Conservation (phyloP, 2,329 filamentous ascomycete species). For the Penicillium palitans region DNA sequence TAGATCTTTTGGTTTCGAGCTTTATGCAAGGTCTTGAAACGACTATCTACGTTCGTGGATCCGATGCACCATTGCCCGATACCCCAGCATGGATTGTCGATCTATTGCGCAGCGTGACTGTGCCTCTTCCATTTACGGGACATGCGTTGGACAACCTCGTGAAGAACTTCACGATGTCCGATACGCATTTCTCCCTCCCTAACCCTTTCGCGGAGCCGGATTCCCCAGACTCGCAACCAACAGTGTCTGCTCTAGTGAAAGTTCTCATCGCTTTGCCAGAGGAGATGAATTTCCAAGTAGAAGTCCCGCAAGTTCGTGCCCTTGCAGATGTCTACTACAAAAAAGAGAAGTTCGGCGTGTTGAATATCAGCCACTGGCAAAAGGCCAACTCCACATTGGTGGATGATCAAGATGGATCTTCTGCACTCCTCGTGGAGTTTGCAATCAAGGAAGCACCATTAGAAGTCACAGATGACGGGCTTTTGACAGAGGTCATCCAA, state of each 20-base stretch:
- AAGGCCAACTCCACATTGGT: conserved; percentile 75
- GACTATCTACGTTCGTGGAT: conserved; percentile 80
- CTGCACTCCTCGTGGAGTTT: conserved; percentile 71
- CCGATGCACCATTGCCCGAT: conserved; percentile 62
- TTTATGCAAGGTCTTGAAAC: conserved; percentile 80
- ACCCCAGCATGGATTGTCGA: conserved; percentile 82
- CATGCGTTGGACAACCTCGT: conserved; percentile 79
- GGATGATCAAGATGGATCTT: conserved; percentile 58
- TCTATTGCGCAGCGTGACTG: conserved; percentile 75
- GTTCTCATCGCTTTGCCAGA: conserved; percentile 77
- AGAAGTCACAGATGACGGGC: conserved; percentile 74
- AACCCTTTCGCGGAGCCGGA: conserved; percentile 75
- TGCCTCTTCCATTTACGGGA: conserved; percentile 82
- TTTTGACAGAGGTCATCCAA: conserved; percentile 80
- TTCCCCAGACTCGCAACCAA: conserved; percentile 70
- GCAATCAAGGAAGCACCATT: conserved; percentile 76
- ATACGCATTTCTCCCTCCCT: conserved; percentile 84
- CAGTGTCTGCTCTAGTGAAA: conserved; percentile 78
- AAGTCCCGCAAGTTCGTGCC: conserved; percentile 74
- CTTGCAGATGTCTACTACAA: conserved; percentile 79
- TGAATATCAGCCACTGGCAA: conserved; percentile 82
- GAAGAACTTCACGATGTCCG: conserved; percentile 79
- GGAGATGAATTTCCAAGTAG: conserved; percentile 82
- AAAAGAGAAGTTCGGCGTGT: conserved; percentile 72
- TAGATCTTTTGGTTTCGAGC: conserved; percentile 76